Evolutionary conservation across 2,329 filamentous ascomycete species (phyloP).

Genomic region (Talaromyces piceae): DNA sequence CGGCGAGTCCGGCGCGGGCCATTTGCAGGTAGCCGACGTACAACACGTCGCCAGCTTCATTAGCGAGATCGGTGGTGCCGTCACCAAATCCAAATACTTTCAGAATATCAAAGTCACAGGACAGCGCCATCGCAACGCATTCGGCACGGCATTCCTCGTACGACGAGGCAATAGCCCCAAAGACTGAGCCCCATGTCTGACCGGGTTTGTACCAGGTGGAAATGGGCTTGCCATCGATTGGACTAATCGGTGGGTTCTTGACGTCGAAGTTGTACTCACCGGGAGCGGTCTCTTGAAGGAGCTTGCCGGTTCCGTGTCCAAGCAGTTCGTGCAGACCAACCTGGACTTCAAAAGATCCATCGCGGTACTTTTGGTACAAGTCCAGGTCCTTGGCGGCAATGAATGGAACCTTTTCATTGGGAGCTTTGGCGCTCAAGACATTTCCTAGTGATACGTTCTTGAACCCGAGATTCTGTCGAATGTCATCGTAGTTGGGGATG

Average conservation of each 20-base stretch:
- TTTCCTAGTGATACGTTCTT: conserved; percentile 81
- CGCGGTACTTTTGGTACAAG: conserved; percentile 73
- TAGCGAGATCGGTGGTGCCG: conserved; percentile 62
- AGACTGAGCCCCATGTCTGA: conserved; percentile 90
- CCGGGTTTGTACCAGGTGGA: conserved; percentile 88
- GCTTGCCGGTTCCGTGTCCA: conserved; percentile 86
- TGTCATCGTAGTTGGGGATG: conserved; percentile 51
- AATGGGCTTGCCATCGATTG: conserved; percentile 68
- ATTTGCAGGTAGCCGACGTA: conserved; percentile 86
- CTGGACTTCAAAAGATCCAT: conserved; percentile 87
- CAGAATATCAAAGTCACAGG: conserved; percentile 81
- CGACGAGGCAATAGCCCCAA: conserved; percentile 75
- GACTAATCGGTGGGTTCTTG: conserved; percentile 71
- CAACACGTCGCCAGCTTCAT: conserved; percentile 76
- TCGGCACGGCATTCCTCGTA: conserved; percentile 96
- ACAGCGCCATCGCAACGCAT: conserved; percentile 83
- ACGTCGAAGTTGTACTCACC: conserved; percentile 85
- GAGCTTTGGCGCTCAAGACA: conserved; percentile 81
- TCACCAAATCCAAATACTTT: conserved; percentile 89
- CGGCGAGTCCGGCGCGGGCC: conserved; percentile 83
- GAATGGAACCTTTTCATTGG: conserved; percentile 88
- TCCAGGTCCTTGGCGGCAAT: conserved; percentile 70
- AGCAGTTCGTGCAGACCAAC: conserved; percentile 88
- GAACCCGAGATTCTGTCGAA: conserved; percentile 57
- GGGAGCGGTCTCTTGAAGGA: conserved; percentile 78